Conservation (phyloP, 306 rosid genomes). For the Gynostemma pentaphyllum region DNA sequence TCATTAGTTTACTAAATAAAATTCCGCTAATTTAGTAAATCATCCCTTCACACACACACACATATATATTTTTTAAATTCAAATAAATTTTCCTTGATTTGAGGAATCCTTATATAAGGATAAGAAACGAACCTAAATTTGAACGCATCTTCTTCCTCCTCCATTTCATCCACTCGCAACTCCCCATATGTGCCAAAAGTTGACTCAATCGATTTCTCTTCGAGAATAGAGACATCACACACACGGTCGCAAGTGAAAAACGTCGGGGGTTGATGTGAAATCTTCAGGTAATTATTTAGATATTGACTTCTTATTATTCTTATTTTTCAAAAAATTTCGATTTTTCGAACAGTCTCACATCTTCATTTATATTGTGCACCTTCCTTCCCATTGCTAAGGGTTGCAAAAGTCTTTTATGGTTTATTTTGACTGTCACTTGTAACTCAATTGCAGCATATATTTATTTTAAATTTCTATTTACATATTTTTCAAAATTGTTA, state of each 20-base stretch:
- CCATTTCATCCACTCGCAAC: conserved; percentile 80
- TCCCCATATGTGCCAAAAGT: conserved; percentile 74
- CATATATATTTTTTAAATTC: no score
- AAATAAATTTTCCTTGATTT: no score
- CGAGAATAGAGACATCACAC: conserved; percentile 15
- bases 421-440: conserved; percentile 21
- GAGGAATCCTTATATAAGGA: no score
- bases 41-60: no score
- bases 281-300: conserved; percentile 91
- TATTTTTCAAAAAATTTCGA: conserved; percentile 12
- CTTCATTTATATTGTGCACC: conserved; percentile 26
- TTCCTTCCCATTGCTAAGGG: conserved; percentile 42
- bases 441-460: conserved; percentile 21
- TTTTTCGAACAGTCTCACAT: background rate
- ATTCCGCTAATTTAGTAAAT: no score
- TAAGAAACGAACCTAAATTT: no score
- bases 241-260: conserved; percentile 30
- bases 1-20: no score
- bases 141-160: no score
- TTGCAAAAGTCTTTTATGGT: conserved; percentile 9
- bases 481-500: no score
- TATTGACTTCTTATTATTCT: conserved; percentile 79
- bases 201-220: conserved; percentile 21
- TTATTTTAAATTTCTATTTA: no score
- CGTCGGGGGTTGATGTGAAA: conserved; percentile 56